phyloP scores from a whole-genome alignment of 495 filamentous ascomycete genomes.

The Cudoniella acicularis region DNA sequence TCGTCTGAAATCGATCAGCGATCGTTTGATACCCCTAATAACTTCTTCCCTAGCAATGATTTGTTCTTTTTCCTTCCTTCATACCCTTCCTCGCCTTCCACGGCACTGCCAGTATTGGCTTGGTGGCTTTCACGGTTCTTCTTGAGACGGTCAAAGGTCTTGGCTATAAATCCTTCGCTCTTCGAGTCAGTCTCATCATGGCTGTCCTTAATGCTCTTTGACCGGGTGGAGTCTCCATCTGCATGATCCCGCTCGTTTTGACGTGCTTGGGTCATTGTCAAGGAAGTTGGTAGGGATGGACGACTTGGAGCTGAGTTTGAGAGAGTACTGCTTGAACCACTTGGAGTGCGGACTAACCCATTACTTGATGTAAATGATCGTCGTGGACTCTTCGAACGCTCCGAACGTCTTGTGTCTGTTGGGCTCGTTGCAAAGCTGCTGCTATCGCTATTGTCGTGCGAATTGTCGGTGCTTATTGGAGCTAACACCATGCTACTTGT shows the following conservation, averaged over 20 bases:
- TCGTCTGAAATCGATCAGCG: not conserved
- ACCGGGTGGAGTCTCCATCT: not conserved
- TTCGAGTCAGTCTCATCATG: not conserved
- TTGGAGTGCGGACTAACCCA: slow-evolving; percentile 11
- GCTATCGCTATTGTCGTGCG: slow-evolving; percentile 26
- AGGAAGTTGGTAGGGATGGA: slow-evolving; percentile 14
- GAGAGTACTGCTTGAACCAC: slow-evolving; percentile 16
- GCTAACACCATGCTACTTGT: slow-evolving; percentile 52
- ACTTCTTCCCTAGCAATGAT: slow-evolving; percentile 9
- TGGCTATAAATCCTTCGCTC: slow-evolving; percentile 10
- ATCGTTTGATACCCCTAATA: not conserved
- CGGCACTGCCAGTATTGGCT: not conserved
- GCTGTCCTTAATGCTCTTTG: slow-evolving; percentile 2
- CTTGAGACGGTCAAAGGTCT: slow-evolving; percentile 10
- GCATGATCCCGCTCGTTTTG: not conserved
- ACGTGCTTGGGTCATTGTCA: slow-evolving; percentile 22
- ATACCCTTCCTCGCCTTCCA: slow-evolving; percentile 4
- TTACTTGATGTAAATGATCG: slow-evolving; percentile 26
- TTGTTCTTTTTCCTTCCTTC: slow-evolving; percentile 5
- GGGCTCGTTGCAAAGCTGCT: slow-evolving; percentile 20
- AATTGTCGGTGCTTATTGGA: slow-evolving; percentile 18
- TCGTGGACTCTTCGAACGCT: slow-evolving; percentile 23
- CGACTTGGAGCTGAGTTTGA: not conserved
- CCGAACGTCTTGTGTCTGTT: slow-evolving; percentile 12
- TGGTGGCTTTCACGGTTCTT: not conserved